phyloP scores from a whole-genome alignment of 2,329 filamentous ascomycete genomes.

The Aspergillus melleus region DNA sequence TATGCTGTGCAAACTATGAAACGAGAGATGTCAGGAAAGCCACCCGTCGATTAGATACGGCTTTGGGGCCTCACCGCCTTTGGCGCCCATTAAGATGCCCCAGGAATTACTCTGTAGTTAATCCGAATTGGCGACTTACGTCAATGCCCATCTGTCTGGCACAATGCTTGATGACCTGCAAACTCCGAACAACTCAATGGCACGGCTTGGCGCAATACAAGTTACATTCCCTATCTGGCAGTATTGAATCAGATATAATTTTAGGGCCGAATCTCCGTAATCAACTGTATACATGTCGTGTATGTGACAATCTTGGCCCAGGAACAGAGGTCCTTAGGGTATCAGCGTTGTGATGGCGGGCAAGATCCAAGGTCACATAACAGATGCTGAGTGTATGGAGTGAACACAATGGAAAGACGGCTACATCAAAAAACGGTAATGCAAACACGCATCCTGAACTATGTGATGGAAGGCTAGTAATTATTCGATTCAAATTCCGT shows the following conservation, averaged over 20 bases:
- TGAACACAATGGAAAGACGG: neutral
- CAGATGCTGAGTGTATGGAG: neutral
- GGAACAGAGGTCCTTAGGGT: neutral
- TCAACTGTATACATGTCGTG: neutral
- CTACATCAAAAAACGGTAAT: neutral
- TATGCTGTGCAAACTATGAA: too few relatives aligned
- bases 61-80: too few relatives aligned
- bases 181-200: neutral
- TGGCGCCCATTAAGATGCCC: too few relatives aligned
- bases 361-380: neutral
- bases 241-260: neutral
- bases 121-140: too few relatives aligned
- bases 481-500: slow-evolving; percentile 52
- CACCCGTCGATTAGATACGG: too few relatives aligned
- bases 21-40: too few relatives aligned
- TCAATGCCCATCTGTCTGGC: too few relatives aligned
- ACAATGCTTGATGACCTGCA: too few relatives aligned
- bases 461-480: slow-evolving; percentile 6
- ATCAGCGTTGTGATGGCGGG: neutral
- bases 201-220: neutral
- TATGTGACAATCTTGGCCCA: neutral
- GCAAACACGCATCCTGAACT: slow-evolving; percentile 5
- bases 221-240: neutral
- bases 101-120: too few relatives aligned
- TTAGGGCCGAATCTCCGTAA: neutral